These are phyloP conservation scores for Clavispora asparagi DNA, from an alignment of 805 yeast genomes.

Conservation along the genomic window DNA sequence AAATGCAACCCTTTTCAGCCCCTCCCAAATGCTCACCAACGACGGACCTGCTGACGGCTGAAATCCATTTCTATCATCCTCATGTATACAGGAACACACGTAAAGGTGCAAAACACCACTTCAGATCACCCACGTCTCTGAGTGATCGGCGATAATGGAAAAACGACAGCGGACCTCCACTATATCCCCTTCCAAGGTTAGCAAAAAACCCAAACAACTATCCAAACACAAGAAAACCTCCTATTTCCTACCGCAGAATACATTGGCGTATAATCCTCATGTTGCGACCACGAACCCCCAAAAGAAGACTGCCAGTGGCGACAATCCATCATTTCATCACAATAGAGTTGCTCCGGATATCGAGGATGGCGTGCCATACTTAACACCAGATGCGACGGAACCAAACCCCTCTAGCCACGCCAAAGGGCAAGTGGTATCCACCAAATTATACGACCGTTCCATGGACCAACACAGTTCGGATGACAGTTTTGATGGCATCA, in stretches of 20 bases:
- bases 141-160: background rate
- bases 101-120: background rate
- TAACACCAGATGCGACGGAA: background rate
- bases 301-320: background rate
- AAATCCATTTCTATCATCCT: background rate
- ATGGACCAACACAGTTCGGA: slow-evolving; percentile 33
- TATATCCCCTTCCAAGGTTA: slow-evolving; percentile 1
- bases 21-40: too few relatives aligned
- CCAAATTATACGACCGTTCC: slow-evolving; percentile 5
- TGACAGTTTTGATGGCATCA: slow-evolving; percentile 40
- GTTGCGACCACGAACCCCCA: background rate
- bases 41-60: too few relatives aligned
- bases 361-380: background rate
- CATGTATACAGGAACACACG: slow-evolving; percentile 2
- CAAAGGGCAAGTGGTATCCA: slow-evolving; percentile 4
- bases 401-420: background rate
- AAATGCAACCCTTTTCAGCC: too few relatives aligned
- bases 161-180: background rate
- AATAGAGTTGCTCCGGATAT: background rate
- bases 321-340: background rate
- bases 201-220: slow-evolving; percentile 9
- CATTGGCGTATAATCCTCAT: slow-evolving; percentile 16
- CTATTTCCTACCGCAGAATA: slow-evolving; percentile 32
- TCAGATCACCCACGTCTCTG: background rate
- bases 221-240: slow-evolving; percentile 22